Evolutionary conservation across 306 rosid genomes (phyloP).

Genomic region (Lablab purpureus): DNA sequence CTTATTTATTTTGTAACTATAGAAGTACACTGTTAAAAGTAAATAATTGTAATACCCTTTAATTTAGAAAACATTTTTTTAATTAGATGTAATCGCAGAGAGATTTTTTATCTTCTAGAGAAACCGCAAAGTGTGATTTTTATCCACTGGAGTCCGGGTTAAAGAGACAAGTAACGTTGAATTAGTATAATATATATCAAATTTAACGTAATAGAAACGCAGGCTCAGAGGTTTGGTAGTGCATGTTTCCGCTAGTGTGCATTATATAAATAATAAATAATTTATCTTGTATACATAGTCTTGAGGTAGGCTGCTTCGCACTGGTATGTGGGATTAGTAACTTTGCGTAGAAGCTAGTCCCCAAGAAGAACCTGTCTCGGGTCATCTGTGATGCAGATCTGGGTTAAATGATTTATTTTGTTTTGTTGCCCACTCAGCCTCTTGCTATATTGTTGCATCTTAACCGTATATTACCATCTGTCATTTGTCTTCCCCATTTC

Average conservation of each 20-base stretch:
- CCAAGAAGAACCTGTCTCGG: background rate
- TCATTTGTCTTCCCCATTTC: background rate
- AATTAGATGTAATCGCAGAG: too few species aligned
- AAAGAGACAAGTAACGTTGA: too few species aligned
- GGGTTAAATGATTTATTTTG: background rate
- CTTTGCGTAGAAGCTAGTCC: background rate
- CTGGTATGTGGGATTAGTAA: background rate
- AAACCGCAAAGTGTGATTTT: too few species aligned
- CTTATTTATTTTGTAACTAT: too few species aligned
- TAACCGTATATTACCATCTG: background rate
- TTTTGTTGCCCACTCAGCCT: background rate
- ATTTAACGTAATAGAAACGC: too few species aligned
- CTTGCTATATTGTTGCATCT: constrained; percentile 4
- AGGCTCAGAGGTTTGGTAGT: too few species aligned
- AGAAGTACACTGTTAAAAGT: too few species aligned
- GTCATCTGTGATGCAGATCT: background rate
- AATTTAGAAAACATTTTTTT: too few species aligned
- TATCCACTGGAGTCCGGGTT: too few species aligned
- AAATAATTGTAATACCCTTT: too few species aligned
- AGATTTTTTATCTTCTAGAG: too few species aligned
- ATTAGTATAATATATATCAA: too few species aligned
- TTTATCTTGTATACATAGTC: background rate
- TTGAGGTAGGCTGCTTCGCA: background rate
- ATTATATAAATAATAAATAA: background rate
- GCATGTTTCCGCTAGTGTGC: background rate